phyloP scores from a whole-genome alignment of 192 early-diverging fungal genomes.

The Coemansia brasiliensis region DNA sequence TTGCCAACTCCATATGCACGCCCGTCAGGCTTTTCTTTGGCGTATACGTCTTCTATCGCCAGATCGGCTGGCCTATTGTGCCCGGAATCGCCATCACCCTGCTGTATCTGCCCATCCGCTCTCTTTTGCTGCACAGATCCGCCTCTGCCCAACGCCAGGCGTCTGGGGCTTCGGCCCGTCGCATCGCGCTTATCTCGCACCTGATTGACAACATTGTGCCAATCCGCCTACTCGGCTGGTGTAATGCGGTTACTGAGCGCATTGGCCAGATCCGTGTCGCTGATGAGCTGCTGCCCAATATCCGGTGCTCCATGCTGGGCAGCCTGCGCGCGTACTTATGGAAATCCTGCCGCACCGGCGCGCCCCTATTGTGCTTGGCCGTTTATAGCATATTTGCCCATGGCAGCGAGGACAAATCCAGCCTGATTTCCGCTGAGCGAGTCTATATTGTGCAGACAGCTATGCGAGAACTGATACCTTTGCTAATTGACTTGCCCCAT shows the following conservation, averaged over 20 bases:
- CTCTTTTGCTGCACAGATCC: not conserved
- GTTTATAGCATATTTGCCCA: constrained; percentile 19
- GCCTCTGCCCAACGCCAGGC: not conserved
- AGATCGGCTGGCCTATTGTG: constrained; percentile 35
- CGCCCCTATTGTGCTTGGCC: constrained; percentile 28
- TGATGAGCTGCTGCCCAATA: constrained; percentile 7
- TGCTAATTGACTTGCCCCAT: constrained; percentile 38
- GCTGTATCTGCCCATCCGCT: constrained; percentile 34
- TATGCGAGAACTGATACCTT: constrained; percentile 35
- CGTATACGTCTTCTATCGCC: constrained; percentile 34
- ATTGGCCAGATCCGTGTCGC: constrained; percentile 12
- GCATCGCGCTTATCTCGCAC: constrained; percentile 11
- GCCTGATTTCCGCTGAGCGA: constrained; percentile 16
- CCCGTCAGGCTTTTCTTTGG: constrained; percentile 19
- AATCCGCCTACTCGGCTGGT: constrained; percentile 35
- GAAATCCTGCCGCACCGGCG: constrained; percentile 26
- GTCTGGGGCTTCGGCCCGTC: not conserved
- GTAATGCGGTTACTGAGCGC: not conserved
- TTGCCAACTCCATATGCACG: constrained; percentile 19
- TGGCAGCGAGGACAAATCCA: too few species aligned
- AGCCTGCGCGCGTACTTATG: constrained; percentile 9
- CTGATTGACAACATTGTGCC: constrained; percentile 27
- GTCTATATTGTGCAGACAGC: constrained; percentile 38
- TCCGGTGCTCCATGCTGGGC: not conserved
- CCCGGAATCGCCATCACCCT: constrained; percentile 21